Evolutionary conservation across 2,329 filamentous ascomycete genomes (phyloP).

Genomic region (Paecilomyces sp.): DNA sequence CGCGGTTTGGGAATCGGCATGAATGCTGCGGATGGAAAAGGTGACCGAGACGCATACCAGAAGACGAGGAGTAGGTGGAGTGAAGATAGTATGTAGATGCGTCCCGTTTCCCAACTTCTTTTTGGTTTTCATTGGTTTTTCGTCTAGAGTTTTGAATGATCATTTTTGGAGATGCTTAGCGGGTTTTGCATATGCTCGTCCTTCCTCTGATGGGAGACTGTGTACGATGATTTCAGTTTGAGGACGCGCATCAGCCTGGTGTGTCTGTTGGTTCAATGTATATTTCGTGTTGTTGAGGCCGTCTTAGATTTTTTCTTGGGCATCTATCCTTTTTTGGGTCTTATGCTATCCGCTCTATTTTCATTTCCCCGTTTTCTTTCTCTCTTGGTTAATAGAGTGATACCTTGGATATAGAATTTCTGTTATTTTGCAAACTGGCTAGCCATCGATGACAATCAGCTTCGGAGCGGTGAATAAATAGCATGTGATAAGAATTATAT

Average conservation of each 20-base stretch:
- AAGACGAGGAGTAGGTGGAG: conserved; percentile 43
- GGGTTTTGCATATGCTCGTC: no score
- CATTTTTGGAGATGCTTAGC: no score
- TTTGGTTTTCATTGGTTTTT: background rate
- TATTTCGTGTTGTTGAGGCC: background rate
- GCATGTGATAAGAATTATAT: background rate
- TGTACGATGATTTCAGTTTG: no score
- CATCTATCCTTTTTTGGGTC: background rate
- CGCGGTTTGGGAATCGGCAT: conserved; percentile 52
- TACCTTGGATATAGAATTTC: background rate
- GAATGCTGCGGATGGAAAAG: conserved; percentile 34
- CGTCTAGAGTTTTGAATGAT: background rate
- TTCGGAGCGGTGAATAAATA: background rate
- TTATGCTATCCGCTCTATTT: background rate
- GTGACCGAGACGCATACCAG: conserved; percentile 42
- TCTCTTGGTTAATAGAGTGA: background rate
- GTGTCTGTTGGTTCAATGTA: background rate
- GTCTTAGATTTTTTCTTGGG: background rate
- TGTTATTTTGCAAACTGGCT: background rate
- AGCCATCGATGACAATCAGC: background rate
- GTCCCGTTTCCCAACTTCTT: background rate
- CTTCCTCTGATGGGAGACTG: no score
- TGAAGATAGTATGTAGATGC: conserved; percentile 41
- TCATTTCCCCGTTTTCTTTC: background rate
- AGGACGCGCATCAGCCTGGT: background rate